Conservation (phyloP, 345 rosid genomes). For the Mercurialis annua region DNA sequence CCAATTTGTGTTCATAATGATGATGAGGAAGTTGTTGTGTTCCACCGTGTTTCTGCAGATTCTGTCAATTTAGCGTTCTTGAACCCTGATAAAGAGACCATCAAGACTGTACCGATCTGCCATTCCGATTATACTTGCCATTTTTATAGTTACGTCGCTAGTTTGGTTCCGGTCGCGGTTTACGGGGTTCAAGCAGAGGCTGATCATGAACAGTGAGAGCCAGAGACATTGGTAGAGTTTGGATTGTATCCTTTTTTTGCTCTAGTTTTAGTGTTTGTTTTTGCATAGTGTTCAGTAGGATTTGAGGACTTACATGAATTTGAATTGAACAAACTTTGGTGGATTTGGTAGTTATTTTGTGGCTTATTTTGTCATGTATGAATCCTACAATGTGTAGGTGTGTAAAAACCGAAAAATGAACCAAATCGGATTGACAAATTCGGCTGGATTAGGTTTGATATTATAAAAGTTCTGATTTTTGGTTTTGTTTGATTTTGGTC, state of each 20-base stretch:
- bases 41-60: conserved; percentile 13
- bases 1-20: conserved; percentile 29
- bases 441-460: too few species aligned
- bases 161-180: conserved; percentile 26
- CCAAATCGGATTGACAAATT: too few species aligned
- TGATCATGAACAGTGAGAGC: conserved; percentile 5
- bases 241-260: too few species aligned
- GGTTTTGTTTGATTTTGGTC: too few species aligned
- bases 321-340: too few species aligned
- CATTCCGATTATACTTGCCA: conserved; percentile 18
- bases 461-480: too few species aligned
- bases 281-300: conserved; percentile 2
- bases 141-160: conserved; percentile 29
- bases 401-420: too few species aligned
- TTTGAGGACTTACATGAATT: not conserved
- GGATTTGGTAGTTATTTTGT: too few species aligned
- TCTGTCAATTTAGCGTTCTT: not conserved
- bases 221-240: not conserved
- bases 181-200: too few species aligned
- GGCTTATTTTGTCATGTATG: too few species aligned
- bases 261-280: not conserved
- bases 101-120: conserved; percentile 9
- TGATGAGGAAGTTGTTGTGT: conserved; percentile 22
- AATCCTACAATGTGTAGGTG: too few species aligned
- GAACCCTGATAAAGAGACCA: not conserved